Percentiles rank a stretch among this genome's conserved stretches.
Conservation (phyloP, 78 protist genomes). For the Polysphondylium violaceum region DNA sequence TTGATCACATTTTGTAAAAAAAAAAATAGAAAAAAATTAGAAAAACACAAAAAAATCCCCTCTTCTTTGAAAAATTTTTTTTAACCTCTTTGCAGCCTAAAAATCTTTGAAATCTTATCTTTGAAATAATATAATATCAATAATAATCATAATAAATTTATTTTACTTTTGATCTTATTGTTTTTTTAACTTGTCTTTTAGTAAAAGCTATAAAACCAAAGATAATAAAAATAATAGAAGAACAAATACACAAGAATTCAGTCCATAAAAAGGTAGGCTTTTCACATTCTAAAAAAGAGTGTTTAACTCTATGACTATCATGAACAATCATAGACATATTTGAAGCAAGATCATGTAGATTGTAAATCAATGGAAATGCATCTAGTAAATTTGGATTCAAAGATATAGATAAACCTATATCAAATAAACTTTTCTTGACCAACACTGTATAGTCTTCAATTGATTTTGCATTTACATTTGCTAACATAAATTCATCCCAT, state of each 20-base stretch:
- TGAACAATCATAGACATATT: slow-evolving; percentile 8
- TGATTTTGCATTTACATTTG: slow-evolving; percentile 1
- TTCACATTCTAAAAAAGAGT: slow-evolving; percentile 56
- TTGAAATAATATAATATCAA: too few species aligned
- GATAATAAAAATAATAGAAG: background rate
- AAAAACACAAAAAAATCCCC: too few species aligned
- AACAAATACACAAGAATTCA: background rate
- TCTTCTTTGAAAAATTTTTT: too few species aligned
- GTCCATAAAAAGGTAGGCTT: slow-evolving; percentile 17
- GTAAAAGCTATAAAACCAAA: too few species aligned
- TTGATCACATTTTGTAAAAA: too few species aligned
- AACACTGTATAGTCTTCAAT: background rate
- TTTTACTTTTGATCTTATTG: too few species aligned
- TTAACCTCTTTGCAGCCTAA: too few species aligned
- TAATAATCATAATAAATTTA: too few species aligned
- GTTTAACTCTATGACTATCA: background rate
- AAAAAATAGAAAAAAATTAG: too few species aligned
- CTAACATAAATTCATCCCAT: slow-evolving; percentile 43
- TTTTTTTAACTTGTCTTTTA: too few species aligned
- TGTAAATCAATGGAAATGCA: background rate
- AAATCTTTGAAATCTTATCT: too few species aligned
- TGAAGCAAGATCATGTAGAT: background rate
- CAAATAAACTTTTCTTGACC: background rate
- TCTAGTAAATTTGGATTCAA: background rate
- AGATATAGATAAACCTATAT: slow-evolving; percentile 4